These are phyloP conservation scores for Saposhnikovia divaricata DNA, from an alignment of 129 eudicot genomes.

Conservation along the genomic window DNA sequence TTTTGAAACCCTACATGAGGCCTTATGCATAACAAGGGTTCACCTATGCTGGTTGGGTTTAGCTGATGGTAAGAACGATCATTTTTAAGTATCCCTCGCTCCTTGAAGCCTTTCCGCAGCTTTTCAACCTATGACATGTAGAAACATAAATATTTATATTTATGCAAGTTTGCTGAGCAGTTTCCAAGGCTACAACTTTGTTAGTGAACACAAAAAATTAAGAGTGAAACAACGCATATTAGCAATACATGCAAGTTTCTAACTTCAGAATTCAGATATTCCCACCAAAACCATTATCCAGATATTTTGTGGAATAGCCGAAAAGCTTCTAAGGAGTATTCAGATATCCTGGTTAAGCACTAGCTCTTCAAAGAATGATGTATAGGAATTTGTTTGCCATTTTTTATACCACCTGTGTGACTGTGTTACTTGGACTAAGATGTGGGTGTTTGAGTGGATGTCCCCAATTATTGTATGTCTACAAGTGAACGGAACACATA, in stretches of 20 bases:
- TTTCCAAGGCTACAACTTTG: background rate
- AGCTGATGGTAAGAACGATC: slow-evolving; percentile 48
- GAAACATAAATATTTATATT: background rate
- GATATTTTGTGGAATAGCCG: background rate
- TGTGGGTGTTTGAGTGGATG: background rate
- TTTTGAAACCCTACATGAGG: background rate
- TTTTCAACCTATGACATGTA: slow-evolving; percentile 46
- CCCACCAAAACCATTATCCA: background rate
- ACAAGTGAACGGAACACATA: background rate
- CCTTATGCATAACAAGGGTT: background rate
- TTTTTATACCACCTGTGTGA: background rate
- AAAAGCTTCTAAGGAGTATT: background rate
- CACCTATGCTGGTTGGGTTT: slow-evolving; percentile 92
- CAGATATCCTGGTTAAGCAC: background rate
- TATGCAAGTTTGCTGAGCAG: background rate
- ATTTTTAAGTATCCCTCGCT: slow-evolving; percentile 59
- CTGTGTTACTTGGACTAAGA: background rate
- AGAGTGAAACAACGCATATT: background rate
- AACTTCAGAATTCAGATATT: background rate
- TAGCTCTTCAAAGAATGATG: background rate
- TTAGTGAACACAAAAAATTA: background rate
- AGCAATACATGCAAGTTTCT: background rate
- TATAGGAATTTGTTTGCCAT: background rate
- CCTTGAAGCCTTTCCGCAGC: slow-evolving; percentile 61
- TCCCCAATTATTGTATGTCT: background rate